Conservation (phyloP, 768 basidiomycete genomes). For the Boletus barrowsii region DNA sequence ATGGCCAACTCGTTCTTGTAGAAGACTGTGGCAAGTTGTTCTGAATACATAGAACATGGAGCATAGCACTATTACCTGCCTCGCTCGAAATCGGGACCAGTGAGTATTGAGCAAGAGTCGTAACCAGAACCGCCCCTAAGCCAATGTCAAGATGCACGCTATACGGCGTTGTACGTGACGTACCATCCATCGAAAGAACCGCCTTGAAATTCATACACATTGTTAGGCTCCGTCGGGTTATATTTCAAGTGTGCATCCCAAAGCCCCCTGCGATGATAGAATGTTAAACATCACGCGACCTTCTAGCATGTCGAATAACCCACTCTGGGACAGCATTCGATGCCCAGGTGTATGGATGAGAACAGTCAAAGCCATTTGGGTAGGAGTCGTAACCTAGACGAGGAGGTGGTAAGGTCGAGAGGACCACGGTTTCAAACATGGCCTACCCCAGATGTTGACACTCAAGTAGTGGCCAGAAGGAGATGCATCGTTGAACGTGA, state of each 20-base stretch:
- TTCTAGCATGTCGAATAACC: neutral
- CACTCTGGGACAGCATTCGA: constrained; percentile 42
- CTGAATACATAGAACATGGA: constrained; percentile 3
- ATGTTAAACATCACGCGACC: neutral
- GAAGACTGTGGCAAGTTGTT: constrained; percentile 3
- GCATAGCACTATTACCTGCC: constrained; percentile 2
- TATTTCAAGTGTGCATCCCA: constrained; percentile 39
- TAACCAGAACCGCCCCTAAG: constrained; percentile 26
- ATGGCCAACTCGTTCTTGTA: constrained; percentile 23
- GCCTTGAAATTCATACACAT: constrained; percentile 32
- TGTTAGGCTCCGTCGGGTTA: constrained; percentile 20
- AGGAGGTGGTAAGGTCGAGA: neutral
- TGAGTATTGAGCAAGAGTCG: constrained; percentile 17
- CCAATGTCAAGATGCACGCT: neutral
- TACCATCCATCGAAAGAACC: constrained; percentile 55
- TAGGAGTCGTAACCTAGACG: constrained; percentile 31
- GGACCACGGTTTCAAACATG: neutral
- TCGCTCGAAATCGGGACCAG: constrained; percentile 25
- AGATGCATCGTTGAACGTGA: constrained; percentile 46
- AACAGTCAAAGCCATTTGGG: constrained; percentile 55
- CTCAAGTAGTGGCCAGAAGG: constrained; percentile 44
- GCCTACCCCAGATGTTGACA: constrained; percentile 47
- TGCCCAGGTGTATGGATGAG: constrained; percentile 44
- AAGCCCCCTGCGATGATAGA: constrained; percentile 21
- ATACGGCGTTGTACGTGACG: constrained; percentile 30